These are phyloP conservation scores for Ceratobasidium theobromae DNA, from an alignment of 1,284 basidiomycete species.

Conservation along the genomic window DNA sequence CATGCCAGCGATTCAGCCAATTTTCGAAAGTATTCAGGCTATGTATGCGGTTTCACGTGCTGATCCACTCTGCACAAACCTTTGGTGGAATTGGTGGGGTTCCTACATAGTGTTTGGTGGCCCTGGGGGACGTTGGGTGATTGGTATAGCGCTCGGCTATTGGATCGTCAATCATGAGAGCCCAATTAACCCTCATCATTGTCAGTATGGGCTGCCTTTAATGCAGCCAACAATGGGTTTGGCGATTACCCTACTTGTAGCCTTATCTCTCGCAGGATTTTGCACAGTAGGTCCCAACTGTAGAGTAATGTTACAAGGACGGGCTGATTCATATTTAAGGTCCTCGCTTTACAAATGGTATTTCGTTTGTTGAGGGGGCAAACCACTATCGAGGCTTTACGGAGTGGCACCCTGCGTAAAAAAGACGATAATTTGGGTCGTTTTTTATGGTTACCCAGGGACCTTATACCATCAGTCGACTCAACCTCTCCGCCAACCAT, in stretches of 20 bases:
- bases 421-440: slow-evolving; percentile 31
- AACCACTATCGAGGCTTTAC: slow-evolving; percentile 44
- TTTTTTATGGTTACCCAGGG: not conserved
- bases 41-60: slow-evolving; percentile 43
- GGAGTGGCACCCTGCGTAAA: slow-evolving; percentile 3
- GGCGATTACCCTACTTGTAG: slow-evolving; percentile 37
- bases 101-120: slow-evolving; percentile 56
- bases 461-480: not conserved
- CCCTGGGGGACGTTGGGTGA: slow-evolving; percentile 51
- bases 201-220: slow-evolving; percentile 42
- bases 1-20: slow-evolving; percentile 43
- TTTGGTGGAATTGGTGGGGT: slow-evolving; percentile 55
- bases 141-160: slow-evolving; percentile 50
- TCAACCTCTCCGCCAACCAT: not conserved
- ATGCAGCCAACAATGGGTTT: slow-evolving; percentile 1
- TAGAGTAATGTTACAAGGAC: not conserved
- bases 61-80: slow-evolving; percentile 43
- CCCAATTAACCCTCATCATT: slow-evolving; percentile 50
- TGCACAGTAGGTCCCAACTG: slow-evolving; percentile 44
- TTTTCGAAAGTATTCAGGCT: slow-evolving; percentile 44
- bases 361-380: slow-evolving; percentile 43
- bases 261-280: slow-evolving; percentile 46
- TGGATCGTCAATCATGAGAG: slow-evolving; percentile 41
- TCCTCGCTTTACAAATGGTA: slow-evolving; percentile 10
- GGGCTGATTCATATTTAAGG: not conserved